Percentiles rank a stretch among this genome's conserved stretches.
These are phyloP conservation scores for Ampelomyces quisqualis DNA, from an alignment of 2,329 filamentous ascomycete genomes.

Conservation along the genomic window DNA sequence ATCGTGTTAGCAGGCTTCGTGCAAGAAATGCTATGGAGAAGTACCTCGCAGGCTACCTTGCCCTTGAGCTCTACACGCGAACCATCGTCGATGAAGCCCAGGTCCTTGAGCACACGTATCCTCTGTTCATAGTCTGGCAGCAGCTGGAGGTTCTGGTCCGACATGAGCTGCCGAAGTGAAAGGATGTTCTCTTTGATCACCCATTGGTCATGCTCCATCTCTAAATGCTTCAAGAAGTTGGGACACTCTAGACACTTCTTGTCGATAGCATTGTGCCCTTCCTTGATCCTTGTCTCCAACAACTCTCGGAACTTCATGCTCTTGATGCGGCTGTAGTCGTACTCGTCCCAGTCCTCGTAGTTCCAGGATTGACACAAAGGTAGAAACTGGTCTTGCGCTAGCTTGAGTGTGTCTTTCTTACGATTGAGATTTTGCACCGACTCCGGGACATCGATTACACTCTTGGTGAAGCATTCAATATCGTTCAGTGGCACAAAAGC, in stretches of 20 bases:
- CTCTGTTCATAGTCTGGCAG: conserved; percentile 96
- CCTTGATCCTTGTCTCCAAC: conserved; percentile 67
- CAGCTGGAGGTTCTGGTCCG: conserved; percentile 92
- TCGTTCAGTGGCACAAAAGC: conserved; percentile 72
- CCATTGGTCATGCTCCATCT: conserved; percentile 97
- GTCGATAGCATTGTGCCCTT: conserved; percentile 63
- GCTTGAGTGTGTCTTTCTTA: conserved; percentile 55
- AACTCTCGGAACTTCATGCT: conserved; percentile 80
- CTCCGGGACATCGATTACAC: conserved; percentile 56
- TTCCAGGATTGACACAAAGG: conserved; percentile 73
- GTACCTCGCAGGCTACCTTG: conserved; percentile 89
- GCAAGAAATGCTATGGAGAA: conserved; percentile 6
- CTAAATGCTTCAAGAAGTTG: conserved; percentile 85
- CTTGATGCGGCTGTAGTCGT: conserved; percentile 78
- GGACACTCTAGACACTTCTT: conserved; percentile 70
- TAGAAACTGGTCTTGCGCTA: conserved; percentile 68
- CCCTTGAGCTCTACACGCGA: conserved; percentile 92
- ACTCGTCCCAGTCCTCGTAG: conserved; percentile 75
- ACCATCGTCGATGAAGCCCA: conserved; percentile 86
- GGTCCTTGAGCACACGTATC: conserved; percentile 84
- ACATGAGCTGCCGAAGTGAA: conserved; percentile 82
- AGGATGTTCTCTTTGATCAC: conserved; percentile 91
- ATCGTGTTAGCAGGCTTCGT: conserved; percentile 7
- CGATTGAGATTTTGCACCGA: conserved; percentile 48
- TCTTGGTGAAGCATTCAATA: conserved; percentile 80